Evolutionary conservation across 1,284 basidiomycete species (phyloP), one percentile per base, ranked within the genome.

Genomic region (Austroboletus novae-zelandiae): DNA sequence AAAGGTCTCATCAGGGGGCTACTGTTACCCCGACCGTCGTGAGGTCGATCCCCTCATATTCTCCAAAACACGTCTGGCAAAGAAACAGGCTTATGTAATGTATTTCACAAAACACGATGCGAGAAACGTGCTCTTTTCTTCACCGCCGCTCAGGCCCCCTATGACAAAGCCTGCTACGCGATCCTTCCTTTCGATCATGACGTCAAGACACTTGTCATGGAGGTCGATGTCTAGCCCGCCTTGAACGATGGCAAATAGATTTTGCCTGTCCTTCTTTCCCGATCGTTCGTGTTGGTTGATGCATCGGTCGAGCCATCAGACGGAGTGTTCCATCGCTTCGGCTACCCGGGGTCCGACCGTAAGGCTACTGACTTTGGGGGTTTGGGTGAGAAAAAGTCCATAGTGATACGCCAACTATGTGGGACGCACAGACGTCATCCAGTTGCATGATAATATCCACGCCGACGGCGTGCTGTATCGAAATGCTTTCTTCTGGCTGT

Each of bases 361-460:
- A 39, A 91, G 66, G 64, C 85, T 89, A 32, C 86, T 81, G 0
- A 91, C 89, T 90, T 54, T 42, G 34, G 20, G n/a, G 20, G 20
- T 23, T 20, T 42, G 37, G 13, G 31, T 60, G 20, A 45, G 54
- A 42, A 34, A 39, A 17, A 23, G 29, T 15, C 10, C 39, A 23
- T 18, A 32, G 9, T 9, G 5, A 43, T 30, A 15, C 27, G 39
- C 11, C 36, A 2, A 40, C 18, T 25, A 7, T 42, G 17, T 29
- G 20, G 40, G 31, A 71, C 84, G 67, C 59, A 87, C 89, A 90
- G 47, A 93, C 91, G 69, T 93, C 91, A 64, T 93, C 90, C 13
- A 93, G 75, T 62, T 93, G 90, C 91, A 93, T 93, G 57, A 94
- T 91, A 51, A 94, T 94, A 66, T 94, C 91, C 15, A 86, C 88